Evolutionary conservation across 768 basidiomycete species (phyloP).

Genomic region (Russula sp.): DNA sequence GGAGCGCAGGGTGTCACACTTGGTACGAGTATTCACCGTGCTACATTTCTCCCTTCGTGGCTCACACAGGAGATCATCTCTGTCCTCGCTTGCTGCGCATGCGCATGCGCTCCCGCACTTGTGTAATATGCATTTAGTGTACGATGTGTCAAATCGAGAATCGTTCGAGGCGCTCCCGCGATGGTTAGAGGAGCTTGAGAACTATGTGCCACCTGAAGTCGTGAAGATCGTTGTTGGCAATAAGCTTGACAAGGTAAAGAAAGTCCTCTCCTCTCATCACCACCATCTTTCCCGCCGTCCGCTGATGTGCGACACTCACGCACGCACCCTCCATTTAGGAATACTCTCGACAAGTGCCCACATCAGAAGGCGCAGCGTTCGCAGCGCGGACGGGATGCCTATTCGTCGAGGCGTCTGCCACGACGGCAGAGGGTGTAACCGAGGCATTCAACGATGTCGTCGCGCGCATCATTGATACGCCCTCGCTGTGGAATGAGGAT

Average conservation of each 20-base stretch:
- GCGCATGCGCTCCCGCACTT: no score
- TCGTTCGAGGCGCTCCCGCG: constrained; percentile 92
- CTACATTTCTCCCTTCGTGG: background rate
- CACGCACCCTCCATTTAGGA: constrained; percentile 49
- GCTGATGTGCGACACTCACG: background rate
- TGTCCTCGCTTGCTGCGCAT: no score
- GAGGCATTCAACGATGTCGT: constrained; percentile 80
- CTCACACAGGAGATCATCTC: background rate
- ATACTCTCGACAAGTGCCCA: constrained; percentile 83
- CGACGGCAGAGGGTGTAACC: constrained; percentile 80
- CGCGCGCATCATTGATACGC: constrained; percentile 75
- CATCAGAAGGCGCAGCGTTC: constrained; percentile 73
- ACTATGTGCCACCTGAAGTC: constrained; percentile 80
- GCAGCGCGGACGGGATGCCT: constrained; percentile 80
- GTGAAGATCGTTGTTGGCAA: constrained; percentile 94
- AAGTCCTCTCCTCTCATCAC: background rate
- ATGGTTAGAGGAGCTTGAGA: constrained; percentile 93
- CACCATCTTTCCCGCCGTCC: background rate
- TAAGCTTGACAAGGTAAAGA: constrained; percentile 93
- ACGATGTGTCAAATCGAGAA: constrained; percentile 90
- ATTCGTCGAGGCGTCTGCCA: constrained; percentile 92
- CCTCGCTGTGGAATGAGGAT: constrained; percentile 65
- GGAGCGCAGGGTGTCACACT: constrained; percentile 82
- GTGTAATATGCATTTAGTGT: constrained; percentile 59
- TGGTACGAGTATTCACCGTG: constrained; percentile 41